Percentiles rank a stretch among this genome's conserved stretches.
phyloP scores from a whole-genome alignment of 164 flowering plant species.

The Kingdonia uniflora region DNA sequence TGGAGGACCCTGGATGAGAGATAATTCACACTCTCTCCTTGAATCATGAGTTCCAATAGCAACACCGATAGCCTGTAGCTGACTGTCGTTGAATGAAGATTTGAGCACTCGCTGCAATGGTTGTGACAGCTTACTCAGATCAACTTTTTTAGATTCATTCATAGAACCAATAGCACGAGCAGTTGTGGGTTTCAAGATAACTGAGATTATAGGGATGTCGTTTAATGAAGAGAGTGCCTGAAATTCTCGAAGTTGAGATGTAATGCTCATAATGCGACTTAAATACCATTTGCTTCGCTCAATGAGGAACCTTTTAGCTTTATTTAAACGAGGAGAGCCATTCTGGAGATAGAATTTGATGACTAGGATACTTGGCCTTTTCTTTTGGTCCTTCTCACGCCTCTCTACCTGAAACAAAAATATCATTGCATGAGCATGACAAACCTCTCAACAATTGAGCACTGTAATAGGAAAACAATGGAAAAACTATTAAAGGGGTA shows the following conservation, averaged over 20 bases:
- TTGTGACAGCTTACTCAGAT: conserved; percentile 38
- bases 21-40: conserved; percentile 41
- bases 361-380: conserved; percentile 40
- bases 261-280: conserved; percentile 74
- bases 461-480: too few species aligned
- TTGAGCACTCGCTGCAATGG: conserved; percentile 47
- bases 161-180: conserved; percentile 9
- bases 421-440: conserved; percentile 1
- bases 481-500: too few species aligned
- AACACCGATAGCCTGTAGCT: conserved; percentile 66
- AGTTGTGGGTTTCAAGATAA: conserved; percentile 51
- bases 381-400: conserved; percentile 69
- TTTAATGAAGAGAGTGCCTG: conserved; percentile 80
- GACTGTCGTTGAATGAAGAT: conserved; percentile 73
- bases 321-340: conserved; percentile 53
- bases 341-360: conserved; percentile 63
- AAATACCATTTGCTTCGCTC: conserved; percentile 87
- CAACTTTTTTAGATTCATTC: conserved; percentile 18
- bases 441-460: not conserved
- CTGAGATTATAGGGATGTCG: conserved; percentile 67
- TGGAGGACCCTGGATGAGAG: conserved; percentile 99
- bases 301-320: conserved; percentile 57
- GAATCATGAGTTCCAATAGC: conserved; percentile 37
- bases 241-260: conserved; percentile 90
- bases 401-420: conserved; percentile 60